phyloP scores from a whole-genome alignment of 768 basidiomycete genomes.

The Mycena galopus region DNA sequence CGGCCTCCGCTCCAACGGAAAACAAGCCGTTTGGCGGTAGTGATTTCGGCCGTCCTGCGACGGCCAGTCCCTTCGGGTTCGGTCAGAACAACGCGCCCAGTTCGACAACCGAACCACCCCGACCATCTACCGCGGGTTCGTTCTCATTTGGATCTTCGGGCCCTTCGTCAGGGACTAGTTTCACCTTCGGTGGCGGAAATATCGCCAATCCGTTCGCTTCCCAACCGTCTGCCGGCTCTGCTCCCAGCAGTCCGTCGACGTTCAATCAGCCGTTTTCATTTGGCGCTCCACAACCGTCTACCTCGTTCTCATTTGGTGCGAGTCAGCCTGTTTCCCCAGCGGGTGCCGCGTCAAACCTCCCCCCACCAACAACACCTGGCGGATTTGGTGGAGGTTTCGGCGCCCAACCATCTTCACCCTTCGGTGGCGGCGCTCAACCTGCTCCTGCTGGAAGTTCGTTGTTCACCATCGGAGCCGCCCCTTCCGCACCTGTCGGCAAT shows the following conservation, averaged over 20 bases:
- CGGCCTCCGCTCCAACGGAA: conserved; percentile 60
- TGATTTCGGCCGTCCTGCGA: conserved; percentile 59
- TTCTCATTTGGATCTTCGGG: conserved; percentile 63
- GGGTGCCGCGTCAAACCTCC: conserved; percentile 51
- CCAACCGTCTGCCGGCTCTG: conserved; percentile 54
- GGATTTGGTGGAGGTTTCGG: conserved; percentile 60
- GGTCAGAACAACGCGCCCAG: conserved; percentile 54
- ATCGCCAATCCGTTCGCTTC: conserved; percentile 60
- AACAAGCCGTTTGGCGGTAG: conserved; percentile 57
- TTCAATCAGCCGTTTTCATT: conserved; percentile 68
- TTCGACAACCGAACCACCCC: conserved; percentile 51
- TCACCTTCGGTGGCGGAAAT: conserved; percentile 62
- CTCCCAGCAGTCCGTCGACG: conserved; percentile 71
- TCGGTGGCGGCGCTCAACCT: conserved; percentile 53
- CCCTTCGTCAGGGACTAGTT: conserved; percentile 53
- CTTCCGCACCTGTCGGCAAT: conserved; percentile 47
- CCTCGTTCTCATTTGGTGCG: conserved; percentile 65
- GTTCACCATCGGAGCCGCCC: conserved; percentile 74
- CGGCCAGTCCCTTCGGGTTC: conserved; percentile 60
- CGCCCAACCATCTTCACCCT: conserved; percentile 59
- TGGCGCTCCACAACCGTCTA: conserved; percentile 46
- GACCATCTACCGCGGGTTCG: conserved; percentile 55
- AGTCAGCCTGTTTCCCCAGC: conserved; percentile 74
- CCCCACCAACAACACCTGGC: conserved; percentile 52
- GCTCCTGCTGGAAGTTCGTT: conserved; percentile 56